Percentiles rank a stretch among this genome's conserved stretches.
phyloP scores from a whole-genome alignment of 805 yeast genomes.

The Yamadazyma scolyti region DNA sequence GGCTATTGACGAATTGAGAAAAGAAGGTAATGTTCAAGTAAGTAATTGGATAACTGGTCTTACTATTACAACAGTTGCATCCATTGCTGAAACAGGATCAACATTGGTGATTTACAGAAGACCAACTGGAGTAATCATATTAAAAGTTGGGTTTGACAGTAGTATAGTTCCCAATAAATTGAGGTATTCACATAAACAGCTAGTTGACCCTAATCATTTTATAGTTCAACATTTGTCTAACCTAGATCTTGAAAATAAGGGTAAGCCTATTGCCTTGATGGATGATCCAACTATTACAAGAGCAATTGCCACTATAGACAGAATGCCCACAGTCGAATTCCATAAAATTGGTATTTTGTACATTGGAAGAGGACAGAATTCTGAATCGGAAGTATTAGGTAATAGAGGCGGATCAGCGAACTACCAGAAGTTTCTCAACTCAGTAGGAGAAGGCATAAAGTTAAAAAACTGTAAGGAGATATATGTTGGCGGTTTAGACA shows the following conservation, averaged over 20 bases:
- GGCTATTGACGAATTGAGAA: conserved; percentile 6
- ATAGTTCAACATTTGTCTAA: conserved; percentile 51
- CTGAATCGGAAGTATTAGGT: conserved; percentile 60
- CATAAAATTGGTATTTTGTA: conserved; percentile 78
- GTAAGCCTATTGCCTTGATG: conserved; percentile 49
- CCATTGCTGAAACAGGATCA: conserved; percentile 49
- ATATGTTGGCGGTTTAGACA: conserved; percentile 77
- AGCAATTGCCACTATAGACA: conserved; percentile 62
- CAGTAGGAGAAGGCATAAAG: conserved; percentile 58
- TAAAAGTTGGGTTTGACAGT: conserved; percentile 42
- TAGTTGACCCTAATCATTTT: conserved; percentile 38
- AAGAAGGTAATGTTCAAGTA: conserved; percentile 12
- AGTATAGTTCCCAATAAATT: conserved; percentile 6
- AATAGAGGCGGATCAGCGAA: conserved; percentile 62
- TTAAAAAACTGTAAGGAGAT: conserved; percentile 53
- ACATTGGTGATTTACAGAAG: conserved; percentile 52
- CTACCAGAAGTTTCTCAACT: conserved; percentile 56
- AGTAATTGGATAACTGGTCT: conserved; percentile 61
- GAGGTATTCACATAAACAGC: conserved; percentile 2
- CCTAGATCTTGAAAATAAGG: conserved; percentile 25
- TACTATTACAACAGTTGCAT: conserved; percentile 53
- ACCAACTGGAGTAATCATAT: conserved; percentile 60
- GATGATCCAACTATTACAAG: conserved; percentile 42
- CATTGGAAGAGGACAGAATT: conserved; percentile 62
- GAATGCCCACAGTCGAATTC: conserved; percentile 73